Base-by-base conservation (phyloP, 2,329 filamentous ascomycete genomes). In the Cercospora brassicicola region DNA sequence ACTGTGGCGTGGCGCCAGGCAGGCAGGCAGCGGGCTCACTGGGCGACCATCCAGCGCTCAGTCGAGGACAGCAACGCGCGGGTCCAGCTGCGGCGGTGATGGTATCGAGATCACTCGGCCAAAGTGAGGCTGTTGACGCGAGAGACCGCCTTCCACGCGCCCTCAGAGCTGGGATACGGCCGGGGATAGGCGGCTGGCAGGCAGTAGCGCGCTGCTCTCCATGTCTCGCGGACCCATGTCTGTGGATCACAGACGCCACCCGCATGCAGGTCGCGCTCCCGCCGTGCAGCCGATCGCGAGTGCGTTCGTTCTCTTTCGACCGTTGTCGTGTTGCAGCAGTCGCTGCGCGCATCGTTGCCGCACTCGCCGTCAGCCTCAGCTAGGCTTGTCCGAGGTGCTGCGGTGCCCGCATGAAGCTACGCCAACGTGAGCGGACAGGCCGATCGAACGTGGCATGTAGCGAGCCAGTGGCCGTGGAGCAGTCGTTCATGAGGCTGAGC, bases 121-220 rank as follows among this genome's bases (percentile, higher is more conserved):
- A n/a, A n/a, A 42, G 36, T 68, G 66, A 68, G 66, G 66, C 62
- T 65, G 66, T 53, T 62, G 26, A 33, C 28, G 28, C 45, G 42
- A 53, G 42, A 62, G 65, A 62, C 65, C 53, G 65, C 61, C 65
- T 33, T 39, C 30, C 36, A 60, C 57, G 33, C 59, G 33, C 33
- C 26, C 33, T 20, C 45, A 23, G 23, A 48, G 20, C 59, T 63
- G 60, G 28, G 60, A 48, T 59, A 51, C 42, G 28, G 31, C 20
- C 59, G 36, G 59, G 36, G 59, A 20, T 33, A 42, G 18, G 23
- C 60, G 60, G 60, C 15, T 42, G 36, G 59, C 59, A 62, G 59
- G 36, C 39, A 31, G 39, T 20, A 61, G 59, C 59, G 36, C 33
- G 36, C 33, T 61, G 18, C 7, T 48, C 33, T 61, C 36, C 33